Evolutionary conservation across 306 rosid species (phyloP).

Genomic region (Sicyos edulis): DNA sequence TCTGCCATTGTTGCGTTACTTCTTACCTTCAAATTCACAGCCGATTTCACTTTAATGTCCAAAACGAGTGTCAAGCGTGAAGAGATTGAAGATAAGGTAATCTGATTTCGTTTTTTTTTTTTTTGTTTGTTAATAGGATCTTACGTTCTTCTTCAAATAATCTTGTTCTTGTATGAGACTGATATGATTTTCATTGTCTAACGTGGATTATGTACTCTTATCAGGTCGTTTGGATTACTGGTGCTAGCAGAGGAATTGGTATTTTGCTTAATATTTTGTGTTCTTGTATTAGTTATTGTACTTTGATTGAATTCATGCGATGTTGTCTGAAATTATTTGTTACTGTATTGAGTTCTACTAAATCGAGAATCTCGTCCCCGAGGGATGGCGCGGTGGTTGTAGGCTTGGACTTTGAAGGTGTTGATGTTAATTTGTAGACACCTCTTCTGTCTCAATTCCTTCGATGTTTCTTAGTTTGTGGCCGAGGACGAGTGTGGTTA

Average conservation of each 20-base stretch:
- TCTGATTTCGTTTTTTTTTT: neutral
- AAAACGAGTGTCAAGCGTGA: slow-evolving; percentile 56
- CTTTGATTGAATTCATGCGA: neutral
- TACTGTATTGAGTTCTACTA: neutral
- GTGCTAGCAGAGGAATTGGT: slow-evolving; percentile 99
- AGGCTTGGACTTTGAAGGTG: no score
- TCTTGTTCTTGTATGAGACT: neutral
- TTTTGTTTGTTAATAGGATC: neutral
- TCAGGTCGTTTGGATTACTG: slow-evolving; percentile 92
- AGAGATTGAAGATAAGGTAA: slow-evolving; percentile 69
- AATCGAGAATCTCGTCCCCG: neutral
- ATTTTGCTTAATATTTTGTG: slow-evolving; percentile 13
- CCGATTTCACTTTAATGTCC: slow-evolving; percentile 77
- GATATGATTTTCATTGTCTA: neutral
- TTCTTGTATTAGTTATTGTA: neutral
- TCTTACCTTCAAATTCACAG: slow-evolving; percentile 25
- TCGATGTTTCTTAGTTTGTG: no score
- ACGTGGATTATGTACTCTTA: slow-evolving; percentile 14
- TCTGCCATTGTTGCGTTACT: neutral
- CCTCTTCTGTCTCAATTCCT: no score
- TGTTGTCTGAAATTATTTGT: neutral
- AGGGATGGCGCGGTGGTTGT: no score
- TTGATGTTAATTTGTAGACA: no score
- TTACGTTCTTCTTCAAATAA: neutral
- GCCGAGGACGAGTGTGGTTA: no score